A percentile compares a stretch with the other conserved stretches of the same genome.
Evolutionary conservation across 352 stramenopile genomes (phyloP).

Genomic region (Nothophytophthora sp.): DNA sequence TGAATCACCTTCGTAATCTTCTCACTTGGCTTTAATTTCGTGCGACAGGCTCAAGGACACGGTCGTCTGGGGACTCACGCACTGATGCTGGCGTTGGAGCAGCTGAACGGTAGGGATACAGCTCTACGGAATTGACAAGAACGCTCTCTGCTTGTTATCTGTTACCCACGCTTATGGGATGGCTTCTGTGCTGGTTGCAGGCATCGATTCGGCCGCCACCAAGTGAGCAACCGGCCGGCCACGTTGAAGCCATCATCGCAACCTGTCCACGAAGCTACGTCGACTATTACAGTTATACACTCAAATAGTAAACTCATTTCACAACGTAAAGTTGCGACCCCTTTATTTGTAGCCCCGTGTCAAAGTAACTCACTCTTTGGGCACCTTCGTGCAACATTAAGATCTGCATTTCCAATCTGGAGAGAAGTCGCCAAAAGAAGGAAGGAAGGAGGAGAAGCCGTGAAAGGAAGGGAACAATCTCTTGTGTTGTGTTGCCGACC

Average conservation of each 20-base stretch:
- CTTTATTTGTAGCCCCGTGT: too few relatives aligned
- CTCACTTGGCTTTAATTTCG: background rate
- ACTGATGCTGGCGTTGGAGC: slow-evolving; percentile 86
- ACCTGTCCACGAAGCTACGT: slow-evolving; percentile 18
- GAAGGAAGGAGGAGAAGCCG: too few relatives aligned
- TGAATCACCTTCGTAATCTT: background rate
- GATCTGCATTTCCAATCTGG: too few relatives aligned
- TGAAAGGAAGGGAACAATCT: too few relatives aligned
- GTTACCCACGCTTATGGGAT: background rate
- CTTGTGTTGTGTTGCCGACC: too few relatives aligned
- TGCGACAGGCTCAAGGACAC: slow-evolving; percentile 69
- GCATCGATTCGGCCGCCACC: slow-evolving; percentile 14
- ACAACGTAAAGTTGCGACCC: too few relatives aligned
- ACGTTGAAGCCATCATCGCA: slow-evolving; percentile 21
- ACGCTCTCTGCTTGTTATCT: background rate
- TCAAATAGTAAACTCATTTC: too few relatives aligned
- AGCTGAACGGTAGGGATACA: slow-evolving; percentile 65
- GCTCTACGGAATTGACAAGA: too few relatives aligned
- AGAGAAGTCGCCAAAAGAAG: slow-evolving; percentile 31
- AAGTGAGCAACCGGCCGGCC: slow-evolving; percentile 5
- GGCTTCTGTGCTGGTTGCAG: background rate
- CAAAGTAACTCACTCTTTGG: too few relatives aligned
- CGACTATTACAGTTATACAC: too few relatives aligned
- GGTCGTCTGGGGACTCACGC: slow-evolving; percentile 85
- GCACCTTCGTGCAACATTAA: too few relatives aligned